Evolutionary conservation across 2,329 filamentous ascomycete species (phyloP).

Genomic region (Tolypocladium album): DNA sequence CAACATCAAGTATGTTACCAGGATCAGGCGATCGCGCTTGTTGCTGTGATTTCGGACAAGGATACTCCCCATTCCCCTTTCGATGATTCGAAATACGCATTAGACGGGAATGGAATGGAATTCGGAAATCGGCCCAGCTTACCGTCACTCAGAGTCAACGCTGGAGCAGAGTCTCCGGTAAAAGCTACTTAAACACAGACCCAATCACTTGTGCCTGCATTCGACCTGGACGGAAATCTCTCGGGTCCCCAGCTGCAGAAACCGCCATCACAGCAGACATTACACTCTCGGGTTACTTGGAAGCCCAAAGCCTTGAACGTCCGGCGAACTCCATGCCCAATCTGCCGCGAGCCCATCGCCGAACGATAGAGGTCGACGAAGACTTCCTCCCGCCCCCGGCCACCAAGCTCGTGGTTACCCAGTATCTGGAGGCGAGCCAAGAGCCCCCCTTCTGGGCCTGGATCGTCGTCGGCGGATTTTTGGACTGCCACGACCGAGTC

Average conservation of each 20-base stretch:
- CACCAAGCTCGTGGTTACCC: conserved; percentile 32
- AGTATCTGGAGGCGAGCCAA: conserved; percentile 23
- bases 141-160: neutral
- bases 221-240: neutral
- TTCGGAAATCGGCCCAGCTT: neutral
- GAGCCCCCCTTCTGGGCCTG: conserved; percentile 30
- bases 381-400: conserved; percentile 32
- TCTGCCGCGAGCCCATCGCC: conserved; percentile 5
- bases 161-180: conserved; percentile 6
- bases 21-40: neutral
- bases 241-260: neutral
- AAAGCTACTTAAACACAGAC: neutral
- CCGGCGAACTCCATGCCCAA: conserved; percentile 9
- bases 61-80: neutral
- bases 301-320: neutral
- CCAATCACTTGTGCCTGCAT: neutral
- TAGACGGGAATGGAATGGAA: neutral
- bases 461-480: conserved; percentile 36
- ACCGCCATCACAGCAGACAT: neutral
- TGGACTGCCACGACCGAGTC: conserved; percentile 26
- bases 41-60: neutral
- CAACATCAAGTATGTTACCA: neutral
- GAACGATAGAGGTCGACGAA: conserved; percentile 16
- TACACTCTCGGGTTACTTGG: neutral
- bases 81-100: neutral